phyloP scores from a whole-genome alignment of 2,329 filamentous ascomycete species.

The Neodidymelliopsis sp. region DNA sequence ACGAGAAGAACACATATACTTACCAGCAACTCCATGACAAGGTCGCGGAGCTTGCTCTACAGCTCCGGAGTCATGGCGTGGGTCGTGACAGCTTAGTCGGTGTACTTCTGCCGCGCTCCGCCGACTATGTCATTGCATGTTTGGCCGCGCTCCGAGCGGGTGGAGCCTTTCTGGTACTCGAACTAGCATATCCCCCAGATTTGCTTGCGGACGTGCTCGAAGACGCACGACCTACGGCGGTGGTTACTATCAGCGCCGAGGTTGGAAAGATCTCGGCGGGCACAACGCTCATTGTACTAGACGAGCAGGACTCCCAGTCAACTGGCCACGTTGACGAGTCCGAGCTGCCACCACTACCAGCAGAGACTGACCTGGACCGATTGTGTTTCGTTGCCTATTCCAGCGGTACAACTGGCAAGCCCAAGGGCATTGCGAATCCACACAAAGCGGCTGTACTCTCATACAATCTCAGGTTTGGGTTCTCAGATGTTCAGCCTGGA shows the following conservation, averaged over 20 bases:
- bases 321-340: conserved; percentile 51
- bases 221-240: conserved; percentile 74
- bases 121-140: conserved; percentile 80
- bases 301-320: conserved; percentile 51
- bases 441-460: conserved; percentile 77
- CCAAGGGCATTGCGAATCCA: conserved; percentile 84
- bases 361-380: conserved; percentile 73
- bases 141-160: conserved; percentile 79
- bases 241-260: conserved; percentile 73
- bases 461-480: conserved; percentile 73
- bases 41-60: conserved; percentile 69
- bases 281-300: conserved; percentile 70
- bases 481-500: conserved; percentile 73
- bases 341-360: conserved; percentile 60
- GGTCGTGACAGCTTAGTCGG: conserved; percentile 77
- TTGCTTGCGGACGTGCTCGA: conserved; percentile 78
- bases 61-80: conserved; percentile 72
- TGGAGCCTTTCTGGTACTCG: conserved; percentile 80
- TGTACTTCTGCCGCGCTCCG: conserved; percentile 76
- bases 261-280: conserved; percentile 69
- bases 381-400: conserved; percentile 84
- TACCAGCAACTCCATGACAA: conserved; percentile 75
- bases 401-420: conserved; percentile 77
- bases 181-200: conserved; percentile 78
- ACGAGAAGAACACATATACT: conserved; percentile 71